Conservation (phyloP, 495 filamentous ascomycete genomes). For the Penicillium malachiteum region DNA sequence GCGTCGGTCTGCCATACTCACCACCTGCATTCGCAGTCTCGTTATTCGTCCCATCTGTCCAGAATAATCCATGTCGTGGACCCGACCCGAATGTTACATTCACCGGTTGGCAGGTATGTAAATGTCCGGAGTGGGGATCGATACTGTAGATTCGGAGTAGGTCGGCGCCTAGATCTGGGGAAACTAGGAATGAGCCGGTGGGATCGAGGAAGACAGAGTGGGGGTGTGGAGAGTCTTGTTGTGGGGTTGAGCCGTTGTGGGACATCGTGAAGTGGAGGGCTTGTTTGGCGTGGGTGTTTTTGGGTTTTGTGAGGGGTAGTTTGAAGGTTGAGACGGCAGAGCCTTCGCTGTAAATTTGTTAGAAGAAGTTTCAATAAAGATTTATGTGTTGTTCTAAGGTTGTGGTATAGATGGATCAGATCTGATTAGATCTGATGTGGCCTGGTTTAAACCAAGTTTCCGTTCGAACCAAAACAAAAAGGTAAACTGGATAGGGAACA, state of each 20-base stretch:
- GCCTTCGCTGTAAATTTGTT: constrained; percentile 23
- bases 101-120: constrained; percentile 26
- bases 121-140: constrained; percentile 35
- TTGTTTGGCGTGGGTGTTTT: constrained; percentile 33
- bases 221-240: constrained; percentile 68
- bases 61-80: constrained; percentile 68
- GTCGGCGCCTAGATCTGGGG: constrained; percentile 73
- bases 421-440: too few species aligned
- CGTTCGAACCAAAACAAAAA: too few species aligned
- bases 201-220: constrained; percentile 72
- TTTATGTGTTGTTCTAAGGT: too few species aligned
- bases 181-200: constrained; percentile 59
- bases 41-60: constrained; percentile 21
- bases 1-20: not conserved
- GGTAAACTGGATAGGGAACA: too few species aligned
- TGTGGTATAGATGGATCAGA: too few species aligned
- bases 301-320: constrained; percentile 24
- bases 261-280: constrained; percentile 52
- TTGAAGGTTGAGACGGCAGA: constrained; percentile 38
- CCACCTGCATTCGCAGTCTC: not conserved
- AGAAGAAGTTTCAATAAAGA: too few species aligned
- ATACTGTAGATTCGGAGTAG: constrained; percentile 63
- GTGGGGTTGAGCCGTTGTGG: constrained; percentile 48
- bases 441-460: not conserved
- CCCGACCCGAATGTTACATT: constrained; percentile 53